Conservation (phyloP, 108 stramenopile genomes). For the Heterococcus sp. region DNA sequence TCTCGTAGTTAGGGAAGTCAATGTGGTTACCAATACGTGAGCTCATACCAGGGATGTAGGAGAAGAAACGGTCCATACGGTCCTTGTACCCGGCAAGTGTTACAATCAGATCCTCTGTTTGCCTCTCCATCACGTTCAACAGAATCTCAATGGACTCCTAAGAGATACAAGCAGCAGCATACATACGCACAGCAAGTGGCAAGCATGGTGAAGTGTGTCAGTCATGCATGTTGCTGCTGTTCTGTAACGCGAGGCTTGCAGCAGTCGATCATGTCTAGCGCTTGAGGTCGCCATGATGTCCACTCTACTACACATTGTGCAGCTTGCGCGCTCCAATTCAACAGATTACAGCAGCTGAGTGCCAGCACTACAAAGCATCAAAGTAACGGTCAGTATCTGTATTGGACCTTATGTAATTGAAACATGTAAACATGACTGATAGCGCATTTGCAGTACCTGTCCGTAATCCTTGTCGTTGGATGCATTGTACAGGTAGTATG, state of each 20-base stretch:
- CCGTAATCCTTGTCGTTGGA: slow-evolving; percentile 76
- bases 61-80: slow-evolving; percentile 97
- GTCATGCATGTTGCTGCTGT: no score
- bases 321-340: no score
- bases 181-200: background rate
- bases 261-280: no score
- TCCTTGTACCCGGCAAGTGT: slow-evolving; percentile 97
- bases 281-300: no score
- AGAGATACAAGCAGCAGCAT: background rate
- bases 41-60: slow-evolving; percentile 96
- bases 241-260: no score
- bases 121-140: slow-evolving; percentile 95
- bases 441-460: slow-evolving; percentile 1
- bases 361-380: background rate
- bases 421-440: background rate
- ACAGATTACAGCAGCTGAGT: background rate
- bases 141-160: slow-evolving; percentile 98
- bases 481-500: slow-evolving; percentile 97
- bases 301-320: no score
- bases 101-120: slow-evolving; percentile 93
- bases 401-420: background rate
- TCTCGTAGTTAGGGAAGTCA: slow-evolving; percentile 94
- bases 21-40: slow-evolving; percentile 97
- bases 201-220: background rate
- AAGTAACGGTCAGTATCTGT: background rate